Conservation (phyloP, 2,329 filamentous ascomycete genomes). For the Colletotrichum sp. region DNA sequence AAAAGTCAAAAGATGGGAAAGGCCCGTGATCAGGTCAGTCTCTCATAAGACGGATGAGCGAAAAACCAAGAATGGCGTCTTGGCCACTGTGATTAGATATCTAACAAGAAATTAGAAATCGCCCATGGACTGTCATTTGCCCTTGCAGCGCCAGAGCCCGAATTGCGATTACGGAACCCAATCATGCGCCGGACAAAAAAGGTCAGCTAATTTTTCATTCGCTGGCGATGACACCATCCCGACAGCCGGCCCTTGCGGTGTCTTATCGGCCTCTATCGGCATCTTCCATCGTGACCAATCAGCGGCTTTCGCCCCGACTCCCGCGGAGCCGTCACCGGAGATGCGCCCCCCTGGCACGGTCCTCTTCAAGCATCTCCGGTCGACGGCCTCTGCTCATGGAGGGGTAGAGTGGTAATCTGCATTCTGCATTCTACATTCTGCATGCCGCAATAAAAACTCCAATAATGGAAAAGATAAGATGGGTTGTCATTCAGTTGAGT, state of each 20-base stretch:
- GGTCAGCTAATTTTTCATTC: conserved; percentile 18
- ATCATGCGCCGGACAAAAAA: conserved; percentile 14
- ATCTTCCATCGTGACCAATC: conserved; percentile 16
- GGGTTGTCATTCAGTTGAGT: not conserved
- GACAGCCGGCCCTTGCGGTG: conserved; percentile 5
- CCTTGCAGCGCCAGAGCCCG: not conserved
- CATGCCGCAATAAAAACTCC: not conserved
- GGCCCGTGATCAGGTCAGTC: not conserved
- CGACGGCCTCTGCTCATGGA: not conserved
- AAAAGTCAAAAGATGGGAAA: not conserved
- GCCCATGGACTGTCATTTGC: not conserved
- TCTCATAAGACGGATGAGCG: not conserved
- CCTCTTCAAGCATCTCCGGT: conserved; percentile 5
- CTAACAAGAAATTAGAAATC: not conserved
- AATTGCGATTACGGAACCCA: not conserved
- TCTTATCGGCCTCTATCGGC: conserved; percentile 15
- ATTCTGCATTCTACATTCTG: no score
- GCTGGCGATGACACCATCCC: conserved; percentile 21
- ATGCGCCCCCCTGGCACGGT: not conserved
- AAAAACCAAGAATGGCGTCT: not conserved
- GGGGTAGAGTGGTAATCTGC: not conserved
- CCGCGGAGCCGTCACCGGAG: conserved; percentile 21
- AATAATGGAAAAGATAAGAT: not conserved
- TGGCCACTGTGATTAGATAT: not conserved
- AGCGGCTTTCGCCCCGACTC: conserved; percentile 14